Conservation (phyloP, 2,329 filamentous ascomycete species). For the Aspergillus intermedius region DNA sequence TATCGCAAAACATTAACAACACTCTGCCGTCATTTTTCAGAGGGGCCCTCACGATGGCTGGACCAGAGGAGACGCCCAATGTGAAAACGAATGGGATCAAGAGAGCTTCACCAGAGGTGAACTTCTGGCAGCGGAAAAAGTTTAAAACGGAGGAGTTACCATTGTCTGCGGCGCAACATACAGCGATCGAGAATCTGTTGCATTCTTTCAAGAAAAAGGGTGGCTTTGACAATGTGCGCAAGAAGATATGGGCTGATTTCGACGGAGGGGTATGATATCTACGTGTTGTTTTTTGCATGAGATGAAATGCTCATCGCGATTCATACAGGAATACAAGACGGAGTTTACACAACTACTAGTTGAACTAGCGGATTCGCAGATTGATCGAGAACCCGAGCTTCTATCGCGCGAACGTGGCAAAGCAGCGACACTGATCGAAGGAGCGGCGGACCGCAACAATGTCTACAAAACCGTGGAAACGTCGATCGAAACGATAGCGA, state of each 20-base stretch:
- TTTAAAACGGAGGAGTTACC: constrained; percentile 58
- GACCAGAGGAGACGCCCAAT: constrained; percentile 25
- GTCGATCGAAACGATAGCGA: constrained; percentile 49
- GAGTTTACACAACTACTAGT: constrained; percentile 48
- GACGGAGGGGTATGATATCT: constrained; percentile 43
- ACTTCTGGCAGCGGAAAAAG: constrained; percentile 38
- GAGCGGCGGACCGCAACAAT: constrained; percentile 56
- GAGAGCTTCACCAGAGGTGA: constrained; percentile 25
- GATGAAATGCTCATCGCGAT: constrained; percentile 8
- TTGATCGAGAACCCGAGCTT: constrained; percentile 56
- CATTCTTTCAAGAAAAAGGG: constrained; percentile 62
- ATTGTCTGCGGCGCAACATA: constrained; percentile 51
- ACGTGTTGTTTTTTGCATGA: constrained; percentile 1
- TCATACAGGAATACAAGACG: constrained; percentile 44
- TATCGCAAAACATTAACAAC: not conserved
- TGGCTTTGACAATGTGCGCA: constrained; percentile 57
- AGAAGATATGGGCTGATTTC: constrained; percentile 55
- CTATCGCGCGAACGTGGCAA: constrained; percentile 56
- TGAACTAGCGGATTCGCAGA: constrained; percentile 53
- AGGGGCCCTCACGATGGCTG: constrained; percentile 22
- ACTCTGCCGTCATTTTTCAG: not conserved
- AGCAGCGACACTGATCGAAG: constrained; percentile 58
- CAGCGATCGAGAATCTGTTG: constrained; percentile 54
- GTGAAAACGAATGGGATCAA: constrained; percentile 21
- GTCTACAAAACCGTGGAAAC: constrained; percentile 54